These are phyloP conservation scores for Leucocoprinus gongylophorus DNA, from an alignment of 1,284 basidiomycete species.

Conservation along the genomic window DNA sequence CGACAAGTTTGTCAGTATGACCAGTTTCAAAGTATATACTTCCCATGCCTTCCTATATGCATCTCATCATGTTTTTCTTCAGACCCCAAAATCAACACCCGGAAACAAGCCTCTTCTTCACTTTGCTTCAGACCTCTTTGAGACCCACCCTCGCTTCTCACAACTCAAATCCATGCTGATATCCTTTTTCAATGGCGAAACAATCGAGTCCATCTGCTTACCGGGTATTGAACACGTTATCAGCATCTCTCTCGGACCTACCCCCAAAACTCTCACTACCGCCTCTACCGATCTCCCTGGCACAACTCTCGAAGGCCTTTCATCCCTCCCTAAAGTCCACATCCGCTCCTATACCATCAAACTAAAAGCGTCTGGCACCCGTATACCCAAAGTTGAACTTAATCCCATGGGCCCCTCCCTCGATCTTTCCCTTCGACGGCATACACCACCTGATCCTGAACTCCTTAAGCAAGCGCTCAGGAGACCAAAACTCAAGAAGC, in stretches of 20 bases:
- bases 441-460: slow-evolving; percentile 71
- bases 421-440: slow-evolving; percentile 76
- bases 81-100: slow-evolving; percentile 84
- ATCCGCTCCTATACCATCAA: slow-evolving; percentile 82
- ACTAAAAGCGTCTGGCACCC: slow-evolving; percentile 69
- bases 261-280: slow-evolving; percentile 43
- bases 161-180: slow-evolving; percentile 91
- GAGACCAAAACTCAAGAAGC: slow-evolving; percentile 82
- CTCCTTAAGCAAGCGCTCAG: slow-evolving; percentile 76
- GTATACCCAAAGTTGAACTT: slow-evolving; percentile 77
- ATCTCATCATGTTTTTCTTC: background rate
- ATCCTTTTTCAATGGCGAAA: slow-evolving; percentile 86
- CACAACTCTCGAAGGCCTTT: slow-evolving; percentile 31
- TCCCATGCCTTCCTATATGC: background rate
- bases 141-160: slow-evolving; percentile 84
- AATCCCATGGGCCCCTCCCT: slow-evolving; percentile 89
- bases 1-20: slow-evolving; percentile 73
- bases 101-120: slow-evolving; percentile 94
- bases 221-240: slow-evolving; percentile 90
- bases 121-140: slow-evolving; percentile 92
- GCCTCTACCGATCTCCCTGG: slow-evolving; percentile 25
- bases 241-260: slow-evolving; percentile 74
- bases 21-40: slow-evolving; percentile 69
- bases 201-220: slow-evolving; percentile 78
- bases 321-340: slow-evolving; percentile 73